Evolutionary conservation across 2,329 filamentous ascomycete species (phyloP).

Genomic region (Aureobasidium uvarum): DNA sequence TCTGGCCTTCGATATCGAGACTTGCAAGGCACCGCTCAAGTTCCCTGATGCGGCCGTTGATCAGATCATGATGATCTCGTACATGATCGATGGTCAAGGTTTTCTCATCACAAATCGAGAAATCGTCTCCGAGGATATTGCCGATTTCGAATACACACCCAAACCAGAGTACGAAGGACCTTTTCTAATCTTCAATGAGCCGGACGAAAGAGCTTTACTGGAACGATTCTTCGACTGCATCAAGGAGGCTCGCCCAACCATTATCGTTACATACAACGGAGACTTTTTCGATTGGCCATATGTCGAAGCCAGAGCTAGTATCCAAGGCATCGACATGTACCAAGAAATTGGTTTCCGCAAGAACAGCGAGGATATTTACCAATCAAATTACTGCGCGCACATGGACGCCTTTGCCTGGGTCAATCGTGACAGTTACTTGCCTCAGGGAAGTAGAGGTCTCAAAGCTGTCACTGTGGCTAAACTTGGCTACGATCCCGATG

Average conservation of each 20-base stretch:
- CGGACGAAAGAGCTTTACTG: conserved; percentile 81
- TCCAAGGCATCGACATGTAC: conserved; percentile 99
- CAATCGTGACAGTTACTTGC: conserved; percentile 95
- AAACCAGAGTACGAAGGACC: conserved; percentile 93
- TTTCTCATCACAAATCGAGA: conserved; percentile 98
- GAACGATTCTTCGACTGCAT: conserved; percentile 95
- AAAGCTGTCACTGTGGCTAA: conserved; percentile 98
- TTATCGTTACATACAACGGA: conserved; percentile 99
- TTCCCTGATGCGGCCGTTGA: conserved; percentile 94
- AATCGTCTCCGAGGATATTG: conserved; percentile 95
- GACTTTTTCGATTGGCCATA: conserved; percentile 99
- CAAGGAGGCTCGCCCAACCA: conserved; percentile 89
- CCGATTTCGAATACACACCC: conserved; percentile 97
- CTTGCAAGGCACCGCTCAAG: conserved; percentile 90
- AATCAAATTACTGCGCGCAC: conserved; percentile 92
- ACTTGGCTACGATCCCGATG: conserved; percentile 96
- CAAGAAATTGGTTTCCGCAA: conserved; percentile 96
- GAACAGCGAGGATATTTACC: conserved; percentile 93
- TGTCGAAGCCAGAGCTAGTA: conserved; percentile 86
- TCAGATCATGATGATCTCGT: conserved; percentile 99
- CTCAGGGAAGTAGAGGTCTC: conserved; percentile 92
- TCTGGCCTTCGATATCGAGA: conserved; percentile 99
- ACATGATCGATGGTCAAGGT: conserved; percentile 99
- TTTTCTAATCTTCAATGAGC: conserved; percentile 98
- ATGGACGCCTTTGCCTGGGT: conserved; percentile 99